Evolutionary conservation across 768 basidiomycete genomes (phyloP), one percentile per base, ranked within the genome.

Genomic region (Leccinum obscurum): DNA sequence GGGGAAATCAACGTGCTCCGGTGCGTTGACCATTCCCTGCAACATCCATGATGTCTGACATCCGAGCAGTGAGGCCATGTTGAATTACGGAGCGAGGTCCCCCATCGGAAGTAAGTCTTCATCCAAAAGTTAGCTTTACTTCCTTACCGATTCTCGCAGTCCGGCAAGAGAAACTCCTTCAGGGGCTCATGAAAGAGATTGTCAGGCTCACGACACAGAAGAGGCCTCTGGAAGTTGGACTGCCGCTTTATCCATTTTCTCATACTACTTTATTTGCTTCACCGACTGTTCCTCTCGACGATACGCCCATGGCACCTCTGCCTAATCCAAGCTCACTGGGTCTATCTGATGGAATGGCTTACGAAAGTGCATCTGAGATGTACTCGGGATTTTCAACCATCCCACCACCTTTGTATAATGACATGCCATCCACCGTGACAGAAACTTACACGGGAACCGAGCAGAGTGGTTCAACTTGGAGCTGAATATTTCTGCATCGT

Each of bases 241-340:
- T 93, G 17, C 91, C 91, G 11, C 78, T 92, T 48, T 92, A 89
- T 77, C 89, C 88, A 4, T 92, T 92, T 71, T 92, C 90, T n/a
- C 85, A 85, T 65, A 75, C 81, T 54, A 80, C 84, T 14, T 70
- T 88, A 46, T 90, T 87, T 75, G 72, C 83, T 61, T 84, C 81
- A 60, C 77, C 81, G 51, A 77, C 79, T 62, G 64, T 74, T 22
- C 64, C 73, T 9, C 67, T 70, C 11, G 73, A 66, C 46, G 77
- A 62, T 52, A 57, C 62, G 44, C 70, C 68, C 15, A 66, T 63
- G 63, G 72, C 64, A 15, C 73, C 77, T 37, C 56, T 71, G 7
- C 73, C 74, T 46, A 66, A 71, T 58, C 71, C 66, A 55, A 35
- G 57, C 14, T 57, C 60, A 22, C 54, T 39, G 53, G 37, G 52